phyloP scores from a whole-genome alignment of 164 flowering plant species.

The Magnolia officinalis region DNA sequence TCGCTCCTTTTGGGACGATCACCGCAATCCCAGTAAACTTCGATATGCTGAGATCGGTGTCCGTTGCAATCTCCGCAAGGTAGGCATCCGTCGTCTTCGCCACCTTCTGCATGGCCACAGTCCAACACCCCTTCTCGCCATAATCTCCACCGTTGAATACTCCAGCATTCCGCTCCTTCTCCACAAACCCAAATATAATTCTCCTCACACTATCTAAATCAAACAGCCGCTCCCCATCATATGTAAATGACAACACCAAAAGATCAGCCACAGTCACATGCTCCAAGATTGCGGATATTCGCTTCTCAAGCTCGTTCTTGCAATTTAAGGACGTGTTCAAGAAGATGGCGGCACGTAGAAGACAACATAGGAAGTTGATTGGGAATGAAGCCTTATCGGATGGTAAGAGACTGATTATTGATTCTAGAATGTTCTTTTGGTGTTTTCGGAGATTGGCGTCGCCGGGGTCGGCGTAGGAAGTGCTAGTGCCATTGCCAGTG shows the following conservation, averaged over 20 bases:
- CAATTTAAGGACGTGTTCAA: conserved; percentile 40
- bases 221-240: conserved; percentile 76
- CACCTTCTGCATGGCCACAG: conserved; percentile 57
- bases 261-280: conserved; percentile 81
- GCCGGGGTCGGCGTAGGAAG: conserved; percentile 13
- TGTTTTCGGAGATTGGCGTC: conserved; percentile 26
- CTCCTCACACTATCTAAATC: conserved; percentile 82
- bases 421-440: conserved; percentile 40
- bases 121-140: conserved; percentile 20
- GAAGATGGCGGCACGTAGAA: conserved; percentile 72
- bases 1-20: conserved; percentile 62
- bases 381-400: conserved; percentile 66
- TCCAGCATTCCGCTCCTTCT: conserved; percentile 60
- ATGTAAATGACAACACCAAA: conserved; percentile 57
- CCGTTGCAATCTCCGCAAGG: conserved; percentile 71
- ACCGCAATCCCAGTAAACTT: conserved; percentile 86
- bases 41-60: conserved; percentile 55
- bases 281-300: conserved; percentile 62
- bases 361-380: conserved; percentile 69
- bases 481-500: conserved; percentile 37
- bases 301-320: conserved; percentile 72
- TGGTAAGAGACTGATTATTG: conserved; percentile 62
- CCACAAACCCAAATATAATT: conserved; percentile 62
- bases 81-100: conserved; percentile 70
- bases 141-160: conserved; percentile 47